A percentile compares a stretch with the other conserved stretches of the same genome.
These are phyloP conservation scores for Aspergillus brunneoviolaceus DNA, from an alignment of 2,329 filamentous ascomycete genomes.

Conservation along the genomic window DNA sequence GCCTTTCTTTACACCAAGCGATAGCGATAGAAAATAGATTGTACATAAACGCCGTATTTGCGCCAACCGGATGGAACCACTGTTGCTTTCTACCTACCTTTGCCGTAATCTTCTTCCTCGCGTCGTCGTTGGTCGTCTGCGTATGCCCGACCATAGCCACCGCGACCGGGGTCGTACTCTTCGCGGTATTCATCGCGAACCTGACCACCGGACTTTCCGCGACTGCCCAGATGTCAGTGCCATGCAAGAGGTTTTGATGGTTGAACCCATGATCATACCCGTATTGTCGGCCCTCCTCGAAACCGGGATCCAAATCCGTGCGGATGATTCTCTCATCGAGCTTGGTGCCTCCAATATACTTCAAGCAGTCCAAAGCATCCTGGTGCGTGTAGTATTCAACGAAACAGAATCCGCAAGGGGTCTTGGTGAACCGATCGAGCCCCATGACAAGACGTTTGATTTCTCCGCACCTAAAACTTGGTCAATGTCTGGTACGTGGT, in stretches of 20 bases:
- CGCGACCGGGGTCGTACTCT: conserved; percentile 92
- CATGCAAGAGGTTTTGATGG: neutral
- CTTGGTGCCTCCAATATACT: conserved; percentile 97
- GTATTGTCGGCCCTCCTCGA: conserved; percentile 93
- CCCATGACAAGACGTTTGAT: conserved; percentile 99
- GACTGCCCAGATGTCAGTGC: conserved; percentile 40
- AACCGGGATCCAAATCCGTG: conserved; percentile 92
- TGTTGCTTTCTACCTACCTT: conserved; percentile 46
- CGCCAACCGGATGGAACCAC: conserved; percentile 21
- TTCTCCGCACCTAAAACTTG: conserved; percentile 68
- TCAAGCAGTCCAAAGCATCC: conserved; percentile 96
- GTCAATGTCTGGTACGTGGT: conserved; percentile 10
- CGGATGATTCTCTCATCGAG: conserved; percentile 95
- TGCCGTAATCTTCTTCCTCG: conserved; percentile 61
- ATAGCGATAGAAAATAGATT: conserved; percentile 26
- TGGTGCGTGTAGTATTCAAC: conserved; percentile 99
- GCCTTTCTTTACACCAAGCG: conserved; percentile 26
- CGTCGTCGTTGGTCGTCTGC: conserved; percentile 60
- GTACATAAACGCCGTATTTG: conserved; percentile 36
- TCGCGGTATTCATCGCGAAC: conserved; percentile 97
- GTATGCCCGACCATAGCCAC: conserved; percentile 79
- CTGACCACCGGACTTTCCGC: conserved; percentile 93
- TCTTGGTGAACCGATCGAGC: conserved; percentile 94
- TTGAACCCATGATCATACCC: conserved; percentile 51
- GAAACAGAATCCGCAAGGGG: conserved; percentile 98